Evolutionary conservation across 2,329 filamentous ascomycete genomes (phyloP).

Genomic region (Alternaria novae-zelandiae): DNA sequence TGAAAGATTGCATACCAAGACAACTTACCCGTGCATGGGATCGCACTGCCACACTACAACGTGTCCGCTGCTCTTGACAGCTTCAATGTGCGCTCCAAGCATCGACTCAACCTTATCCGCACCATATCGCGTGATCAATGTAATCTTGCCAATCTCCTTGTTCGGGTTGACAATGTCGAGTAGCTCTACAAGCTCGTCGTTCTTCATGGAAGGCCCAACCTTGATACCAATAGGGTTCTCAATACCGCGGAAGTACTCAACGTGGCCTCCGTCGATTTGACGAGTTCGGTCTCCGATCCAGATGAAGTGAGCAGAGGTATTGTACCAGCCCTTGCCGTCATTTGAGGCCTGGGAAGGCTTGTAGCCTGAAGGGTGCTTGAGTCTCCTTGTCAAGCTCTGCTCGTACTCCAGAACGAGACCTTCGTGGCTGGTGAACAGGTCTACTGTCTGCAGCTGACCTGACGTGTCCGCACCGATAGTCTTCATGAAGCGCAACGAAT

Average conservation of each 20-base stretch:
- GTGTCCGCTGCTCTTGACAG: constrained; percentile 79
- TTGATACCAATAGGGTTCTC: constrained; percentile 97
- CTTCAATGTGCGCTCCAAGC: constrained; percentile 84
- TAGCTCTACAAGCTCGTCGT: constrained; percentile 76
- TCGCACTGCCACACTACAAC: constrained; percentile 96
- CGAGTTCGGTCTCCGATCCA: constrained; percentile 98
- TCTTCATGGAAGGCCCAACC: constrained; percentile 84
- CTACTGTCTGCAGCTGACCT: constrained; percentile 85
- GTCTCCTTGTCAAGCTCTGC: constrained; percentile 78
- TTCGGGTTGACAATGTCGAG: constrained; percentile 85
- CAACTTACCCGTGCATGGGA: constrained; percentile 83
- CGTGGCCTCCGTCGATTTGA: constrained; percentile 89
- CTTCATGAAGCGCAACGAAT: constrained; percentile 91
- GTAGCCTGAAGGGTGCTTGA: constrained; percentile 67
- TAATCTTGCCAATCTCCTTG: constrained; percentile 88
- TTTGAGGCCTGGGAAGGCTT: constrained; percentile 32
- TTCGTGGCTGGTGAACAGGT: constrained; percentile 95
- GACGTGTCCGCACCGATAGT: constrained; percentile 90
- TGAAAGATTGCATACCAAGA: neutral
- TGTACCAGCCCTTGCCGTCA: constrained; percentile 74
- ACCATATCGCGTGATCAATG: constrained; percentile 94
- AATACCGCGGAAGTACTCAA: constrained; percentile 97
- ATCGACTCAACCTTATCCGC: constrained; percentile 75
- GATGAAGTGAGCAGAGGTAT: constrained; percentile 94
- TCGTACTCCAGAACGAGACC: constrained; percentile 95